Base-by-base conservation (phyloP, 2,329 filamentous ascomycete genomes). In the Penicillium sp. region DNA sequence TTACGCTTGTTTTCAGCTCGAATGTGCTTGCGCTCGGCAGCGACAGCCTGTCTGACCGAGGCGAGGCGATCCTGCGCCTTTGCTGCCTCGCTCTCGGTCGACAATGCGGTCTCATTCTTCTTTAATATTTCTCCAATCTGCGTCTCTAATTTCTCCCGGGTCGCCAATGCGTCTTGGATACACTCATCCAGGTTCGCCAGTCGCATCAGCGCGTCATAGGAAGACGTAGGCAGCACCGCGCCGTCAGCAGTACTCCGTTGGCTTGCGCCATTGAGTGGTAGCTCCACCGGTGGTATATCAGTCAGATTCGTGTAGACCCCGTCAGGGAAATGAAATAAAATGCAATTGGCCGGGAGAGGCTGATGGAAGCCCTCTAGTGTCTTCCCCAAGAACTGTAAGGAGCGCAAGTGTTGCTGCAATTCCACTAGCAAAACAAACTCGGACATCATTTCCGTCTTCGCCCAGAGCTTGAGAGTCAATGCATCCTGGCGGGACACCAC, bases 111-210 rank as follows among this genome's bases (percentile, higher is more conserved):
- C 40, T 76, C 75, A 26, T 82, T 77, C 47, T 76, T 71, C 28
- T 76, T 70, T 7, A 83, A 68, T 42, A 82, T 76, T 3, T 70
- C 67, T 53, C 91, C 91, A 66, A 97, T 96, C 66, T 97, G 91
- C n/a, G 84, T 79, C 53, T 91, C 88, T 9, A 98, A 83, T 57
- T 85, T 84, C 62, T 91, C 87, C 15, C 91, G 88, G 0, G 92
- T 96, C 1, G 88, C 86, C 10, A 97, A 80, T 1, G 93, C 93
- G 76, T 98, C 94, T 73, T 96, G 92, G 26, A 97, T 91, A 58
- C 93, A 96, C 73, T 91, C 91, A 65, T 97, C 92, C 17, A 98
- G 83, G 61, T 93, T 97, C 6, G 91, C 89, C 12, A 98, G 83
- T 63, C 91, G 89, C 89, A 97, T 94, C 22, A 98, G 82, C 1